phyloP scores from a whole-genome alignment of 495 filamentous ascomycete genomes.

The Neurospora sp. region DNA sequence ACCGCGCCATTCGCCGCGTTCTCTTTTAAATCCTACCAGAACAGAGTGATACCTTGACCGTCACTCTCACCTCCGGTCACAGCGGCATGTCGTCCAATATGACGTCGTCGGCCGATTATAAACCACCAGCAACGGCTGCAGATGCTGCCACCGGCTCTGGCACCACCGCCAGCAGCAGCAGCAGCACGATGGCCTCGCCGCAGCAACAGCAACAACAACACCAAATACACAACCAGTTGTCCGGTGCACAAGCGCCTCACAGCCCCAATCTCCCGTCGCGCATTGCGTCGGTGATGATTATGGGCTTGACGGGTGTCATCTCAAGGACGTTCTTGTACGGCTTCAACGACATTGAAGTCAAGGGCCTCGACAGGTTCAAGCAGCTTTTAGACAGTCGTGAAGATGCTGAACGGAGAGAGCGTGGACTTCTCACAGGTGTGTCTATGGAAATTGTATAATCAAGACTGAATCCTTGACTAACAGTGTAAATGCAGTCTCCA shows the following conservation, averaged over 20 bases:
- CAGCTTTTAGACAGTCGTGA: conserved; percentile 62
- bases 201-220: background rate
- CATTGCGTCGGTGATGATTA: conserved; percentile 40
- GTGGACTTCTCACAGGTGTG: conserved; percentile 79
- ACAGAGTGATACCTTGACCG: background rate
- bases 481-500: conserved; percentile 56
- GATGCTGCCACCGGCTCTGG: conserved; percentile 6
- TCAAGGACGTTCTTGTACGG: conserved; percentile 37
- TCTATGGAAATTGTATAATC: background rate
- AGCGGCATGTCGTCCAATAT: background rate
- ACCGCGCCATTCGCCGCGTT: background rate
- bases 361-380: conserved; percentile 65
- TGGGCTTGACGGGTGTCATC: conserved; percentile 40
- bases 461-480: background rate
- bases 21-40: background rate
- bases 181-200: background rate
- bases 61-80: background rate
- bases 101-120: background rate
- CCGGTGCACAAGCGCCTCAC: conserved; percentile 2
- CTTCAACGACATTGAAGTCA: conserved; percentile 49
- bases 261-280: conserved; percentile 44
- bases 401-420: conserved; percentile 56
- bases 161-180: background rate
- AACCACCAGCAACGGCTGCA: background rate
- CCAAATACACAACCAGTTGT: background rate